Conservation (phyloP, 148 eudicot species). For the Persicaria maculosa region DNA sequence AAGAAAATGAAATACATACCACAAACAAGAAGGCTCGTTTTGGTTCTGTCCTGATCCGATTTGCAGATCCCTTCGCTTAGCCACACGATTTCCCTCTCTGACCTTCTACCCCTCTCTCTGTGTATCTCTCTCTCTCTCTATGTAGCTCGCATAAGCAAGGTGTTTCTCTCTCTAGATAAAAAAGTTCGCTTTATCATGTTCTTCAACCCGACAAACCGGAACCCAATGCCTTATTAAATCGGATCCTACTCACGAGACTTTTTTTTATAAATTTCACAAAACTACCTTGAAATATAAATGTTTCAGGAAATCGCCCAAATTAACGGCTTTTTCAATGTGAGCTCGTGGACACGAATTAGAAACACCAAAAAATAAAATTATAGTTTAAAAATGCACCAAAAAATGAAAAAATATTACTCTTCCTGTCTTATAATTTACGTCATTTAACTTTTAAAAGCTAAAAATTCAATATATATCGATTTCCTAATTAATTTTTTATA, state of each 20-base stretch:
- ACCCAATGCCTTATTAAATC: constrained; percentile 29
- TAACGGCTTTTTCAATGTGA: no score
- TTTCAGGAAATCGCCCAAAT: no score
- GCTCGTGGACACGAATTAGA: no score
- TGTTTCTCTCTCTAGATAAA: background rate
- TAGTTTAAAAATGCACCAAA: no score
- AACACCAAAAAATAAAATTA: no score
- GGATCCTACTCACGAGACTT: constrained; percentile 20
- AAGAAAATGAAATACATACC: background rate
- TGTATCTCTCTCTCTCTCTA: background rate
- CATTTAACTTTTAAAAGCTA: no score
- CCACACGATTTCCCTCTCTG: background rate
- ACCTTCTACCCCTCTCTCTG: background rate
- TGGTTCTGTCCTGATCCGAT: background rate
- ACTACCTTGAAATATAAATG: no score
- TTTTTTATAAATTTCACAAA: background rate
- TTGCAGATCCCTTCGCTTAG: background rate
- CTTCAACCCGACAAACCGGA: constrained; percentile 19
- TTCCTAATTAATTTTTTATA: no score
- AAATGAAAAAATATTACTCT: no score
- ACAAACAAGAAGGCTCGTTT: background rate
- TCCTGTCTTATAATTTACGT: no score
- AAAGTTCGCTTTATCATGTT: background rate
- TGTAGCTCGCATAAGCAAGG: background rate
- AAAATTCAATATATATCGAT: no score